Percentiles rank a stretch among this genome's conserved stretches.
These are phyloP conservation scores for Amylostereum chailletii DNA, from an alignment of 1,284 basidiomycete genomes.

Conservation along the genomic window DNA sequence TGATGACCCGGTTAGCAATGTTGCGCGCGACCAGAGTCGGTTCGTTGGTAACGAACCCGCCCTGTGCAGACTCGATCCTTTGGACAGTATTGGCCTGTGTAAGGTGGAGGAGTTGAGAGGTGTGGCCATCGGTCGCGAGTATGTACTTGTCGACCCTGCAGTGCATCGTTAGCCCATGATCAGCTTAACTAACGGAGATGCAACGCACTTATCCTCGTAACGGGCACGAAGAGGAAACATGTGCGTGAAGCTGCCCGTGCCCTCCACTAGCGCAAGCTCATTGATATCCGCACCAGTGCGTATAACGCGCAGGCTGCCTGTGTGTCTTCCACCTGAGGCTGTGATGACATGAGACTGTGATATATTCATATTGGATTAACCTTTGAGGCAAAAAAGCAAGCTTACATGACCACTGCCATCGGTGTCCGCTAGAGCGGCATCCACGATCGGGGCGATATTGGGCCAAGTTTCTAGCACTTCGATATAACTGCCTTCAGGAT, in stretches of 20 bases:
- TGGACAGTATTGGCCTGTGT: constrained; percentile 29
- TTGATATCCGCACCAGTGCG: constrained; percentile 82
- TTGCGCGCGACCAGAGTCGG: constrained; percentile 66
- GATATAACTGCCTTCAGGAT: constrained; percentile 41
- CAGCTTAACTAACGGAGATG: constrained; percentile 7
- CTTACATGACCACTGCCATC: constrained; percentile 71
- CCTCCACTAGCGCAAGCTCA: constrained; percentile 54
- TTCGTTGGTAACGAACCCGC: constrained; percentile 35
- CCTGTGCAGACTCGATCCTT: constrained; percentile 26
- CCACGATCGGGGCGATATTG: constrained; percentile 85
- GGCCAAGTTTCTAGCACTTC: constrained; percentile 58
- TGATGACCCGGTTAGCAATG: constrained; percentile 30
- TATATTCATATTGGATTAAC: constrained; percentile 1
- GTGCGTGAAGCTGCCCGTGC: constrained; percentile 46
- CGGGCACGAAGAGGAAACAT: constrained; percentile 58
- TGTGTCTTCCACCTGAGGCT: constrained; percentile 79
- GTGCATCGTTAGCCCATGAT: constrained; percentile 3
- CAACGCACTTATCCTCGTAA: constrained; percentile 42
- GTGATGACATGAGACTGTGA: constrained; percentile 72
- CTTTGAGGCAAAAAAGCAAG: constrained; percentile 7
- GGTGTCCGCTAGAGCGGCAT: constrained; percentile 71
- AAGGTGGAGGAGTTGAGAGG: constrained; percentile 45
- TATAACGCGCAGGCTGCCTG: constrained; percentile 77
- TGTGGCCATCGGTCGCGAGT: constrained; percentile 46
- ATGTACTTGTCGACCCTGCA: constrained; percentile 45